Evolutionary conservation across 2,329 filamentous ascomycete genomes (phyloP).

Genomic region (Venturia nashicola): DNA sequence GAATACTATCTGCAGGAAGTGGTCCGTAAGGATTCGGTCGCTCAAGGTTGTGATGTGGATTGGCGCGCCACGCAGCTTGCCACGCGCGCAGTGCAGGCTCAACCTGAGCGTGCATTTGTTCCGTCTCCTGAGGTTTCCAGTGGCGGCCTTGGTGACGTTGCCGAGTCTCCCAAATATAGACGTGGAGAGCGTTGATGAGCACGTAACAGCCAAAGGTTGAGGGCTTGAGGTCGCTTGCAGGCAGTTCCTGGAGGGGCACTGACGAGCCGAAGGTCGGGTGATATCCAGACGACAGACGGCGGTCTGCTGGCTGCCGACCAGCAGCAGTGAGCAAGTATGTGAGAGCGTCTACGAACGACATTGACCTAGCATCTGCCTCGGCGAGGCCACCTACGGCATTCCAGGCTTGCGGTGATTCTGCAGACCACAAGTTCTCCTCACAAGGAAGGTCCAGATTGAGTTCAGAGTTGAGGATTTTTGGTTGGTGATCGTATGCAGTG

Average conservation of each 20-base stretch:
- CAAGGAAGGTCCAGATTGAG: constrained; percentile 82
- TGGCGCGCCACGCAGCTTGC: constrained; percentile 84
- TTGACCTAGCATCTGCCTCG: constrained; percentile 55
- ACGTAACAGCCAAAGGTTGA: constrained; percentile 89
- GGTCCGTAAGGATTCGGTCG: constrained; percentile 78
- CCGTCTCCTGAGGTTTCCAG: constrained; percentile 86
- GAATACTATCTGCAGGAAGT: constrained; percentile 80
- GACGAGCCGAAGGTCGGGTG: constrained; percentile 33
- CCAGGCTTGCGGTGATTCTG: constrained; percentile 74
- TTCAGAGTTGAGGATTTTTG: constrained; percentile 86
- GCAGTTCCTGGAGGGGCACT: constrained; percentile 35
- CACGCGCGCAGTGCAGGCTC: constrained; percentile 88
- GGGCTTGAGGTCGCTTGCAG: constrained; percentile 56
- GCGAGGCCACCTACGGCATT: constrained; percentile 60
- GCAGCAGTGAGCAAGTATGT: constrained; percentile 71
- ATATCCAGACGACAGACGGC: constrained; percentile 14
- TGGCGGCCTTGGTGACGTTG: constrained; percentile 78
- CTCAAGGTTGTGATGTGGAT: constrained; percentile 72
- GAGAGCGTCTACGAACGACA: constrained; percentile 73
- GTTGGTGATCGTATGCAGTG: constrained; percentile 84
- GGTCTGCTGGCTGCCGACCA: constrained; percentile 41
- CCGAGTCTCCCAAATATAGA: constrained; percentile 96
- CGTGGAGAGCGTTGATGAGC: constrained; percentile 88
- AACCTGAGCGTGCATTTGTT: constrained; percentile 91
- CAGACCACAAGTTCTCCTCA: constrained; percentile 82